Percentiles rank a stretch among this genome's conserved stretches.
phyloP scores from a whole-genome alignment of 768 basidiomycete genomes.

The Mycena olivaceomarginata region DNA sequence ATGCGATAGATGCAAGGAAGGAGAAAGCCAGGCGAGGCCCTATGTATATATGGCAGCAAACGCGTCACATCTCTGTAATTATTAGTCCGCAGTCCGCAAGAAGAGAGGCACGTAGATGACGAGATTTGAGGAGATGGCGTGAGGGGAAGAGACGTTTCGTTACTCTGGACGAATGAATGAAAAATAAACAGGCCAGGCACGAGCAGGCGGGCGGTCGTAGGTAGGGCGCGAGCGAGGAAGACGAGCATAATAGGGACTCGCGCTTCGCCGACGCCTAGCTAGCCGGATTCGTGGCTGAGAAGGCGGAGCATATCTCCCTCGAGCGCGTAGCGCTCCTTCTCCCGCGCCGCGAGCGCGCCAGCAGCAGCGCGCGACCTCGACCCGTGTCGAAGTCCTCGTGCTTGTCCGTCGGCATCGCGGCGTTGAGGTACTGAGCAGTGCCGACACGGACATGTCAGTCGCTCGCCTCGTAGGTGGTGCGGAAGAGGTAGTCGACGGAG shows the following conservation, averaged over 20 bases:
- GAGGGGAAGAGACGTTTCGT: neutral
- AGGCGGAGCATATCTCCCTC: slow-evolving; percentile 40
- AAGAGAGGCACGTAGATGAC: slow-evolving; percentile 5
- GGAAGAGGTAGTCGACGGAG: slow-evolving; percentile 79
- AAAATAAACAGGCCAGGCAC: slow-evolving; percentile 6
- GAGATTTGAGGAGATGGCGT: neutral
- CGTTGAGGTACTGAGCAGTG: slow-evolving; percentile 83
- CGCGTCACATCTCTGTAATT: neutral
- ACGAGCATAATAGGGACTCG: neutral
- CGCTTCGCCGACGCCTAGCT: neutral
- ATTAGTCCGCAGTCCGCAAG: slow-evolving; percentile 12
- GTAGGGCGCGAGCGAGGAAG: neutral
- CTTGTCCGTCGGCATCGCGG: slow-evolving; percentile 86
- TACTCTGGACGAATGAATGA: slow-evolving; percentile 2
- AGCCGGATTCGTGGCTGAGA: slow-evolving; percentile 16
- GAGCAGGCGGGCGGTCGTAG: neutral
- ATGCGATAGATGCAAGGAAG: neutral
- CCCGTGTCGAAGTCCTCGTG: slow-evolving; percentile 89
- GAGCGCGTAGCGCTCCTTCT: slow-evolving; percentile 32
- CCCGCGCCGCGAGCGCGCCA: slow-evolving; percentile 33
- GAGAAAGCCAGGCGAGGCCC: neutral
- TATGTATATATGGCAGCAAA: neutral
- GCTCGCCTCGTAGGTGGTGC: slow-evolving; percentile 77
- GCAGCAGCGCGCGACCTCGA: slow-evolving; percentile 77
- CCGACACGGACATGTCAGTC: slow-evolving; percentile 84